These are phyloP conservation scores for Pseudogymnoascus sp. DNA, from an alignment of 2,329 filamentous ascomycete genomes.

Conservation along the genomic window DNA sequence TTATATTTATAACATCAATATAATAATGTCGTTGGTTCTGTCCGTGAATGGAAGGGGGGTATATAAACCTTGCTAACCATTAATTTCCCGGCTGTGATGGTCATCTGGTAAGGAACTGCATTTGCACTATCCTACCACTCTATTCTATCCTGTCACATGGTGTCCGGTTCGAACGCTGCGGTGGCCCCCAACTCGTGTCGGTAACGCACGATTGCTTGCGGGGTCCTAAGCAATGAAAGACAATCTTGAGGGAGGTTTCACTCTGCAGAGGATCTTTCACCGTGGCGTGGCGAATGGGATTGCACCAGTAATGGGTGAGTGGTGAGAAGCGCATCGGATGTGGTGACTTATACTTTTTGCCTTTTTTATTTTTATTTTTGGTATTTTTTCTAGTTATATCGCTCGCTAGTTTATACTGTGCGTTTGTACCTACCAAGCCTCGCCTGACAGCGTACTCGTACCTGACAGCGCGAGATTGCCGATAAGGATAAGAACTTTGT, in stretches of 20 bases:
- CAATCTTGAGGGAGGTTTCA: slow-evolving; percentile 63
- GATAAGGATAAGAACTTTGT: not conserved
- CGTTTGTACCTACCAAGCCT: not conserved
- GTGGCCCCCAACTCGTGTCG: slow-evolving; percentile 57
- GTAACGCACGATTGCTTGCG: slow-evolving; percentile 57
- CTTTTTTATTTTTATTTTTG: not conserved
- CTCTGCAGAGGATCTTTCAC: slow-evolving; percentile 65
- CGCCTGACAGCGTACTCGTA: not conserved
- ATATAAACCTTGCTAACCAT: slow-evolving; percentile 18
- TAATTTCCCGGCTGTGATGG: slow-evolving; percentile 49
- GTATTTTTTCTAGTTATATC: not conserved
- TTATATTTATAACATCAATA: not conserved
- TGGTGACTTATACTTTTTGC: slow-evolving; percentile 9
- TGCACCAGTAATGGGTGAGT: slow-evolving; percentile 45
- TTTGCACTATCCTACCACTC: slow-evolving; percentile 46
- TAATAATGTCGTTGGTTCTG: not conserved
- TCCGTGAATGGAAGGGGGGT: not conserved
- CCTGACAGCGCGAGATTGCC: not conserved
- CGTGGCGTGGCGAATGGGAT: slow-evolving; percentile 62
- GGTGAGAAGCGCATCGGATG: slow-evolving; percentile 8
- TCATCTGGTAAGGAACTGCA: slow-evolving; percentile 46
- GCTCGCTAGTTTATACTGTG: not conserved
- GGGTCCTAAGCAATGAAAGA: slow-evolving; percentile 61
- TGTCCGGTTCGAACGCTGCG: slow-evolving; percentile 63
- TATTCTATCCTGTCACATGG: slow-evolving; percentile 30